Evolutionary conservation across 495 filamentous ascomycete genomes (phyloP), one percentile per base, ranked within the genome.

Genomic region (Penicillium bialowiezense): DNA sequence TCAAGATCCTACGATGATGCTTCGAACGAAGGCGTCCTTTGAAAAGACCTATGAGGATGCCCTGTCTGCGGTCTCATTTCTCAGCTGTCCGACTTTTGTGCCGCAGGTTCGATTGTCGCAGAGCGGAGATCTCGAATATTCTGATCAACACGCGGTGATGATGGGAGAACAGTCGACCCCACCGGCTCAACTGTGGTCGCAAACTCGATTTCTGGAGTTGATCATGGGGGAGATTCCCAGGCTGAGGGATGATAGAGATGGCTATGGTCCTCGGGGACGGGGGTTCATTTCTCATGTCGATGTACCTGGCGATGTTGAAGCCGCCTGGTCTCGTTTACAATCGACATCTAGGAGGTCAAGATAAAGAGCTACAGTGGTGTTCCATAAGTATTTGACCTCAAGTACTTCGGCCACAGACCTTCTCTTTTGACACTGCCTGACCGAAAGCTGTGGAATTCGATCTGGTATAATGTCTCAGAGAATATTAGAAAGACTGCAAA

Each of bases 1-100:
- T 20, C 69, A 72, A 49, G 69, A 72, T 51, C 64, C 69, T 1
- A 72, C 68, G 1, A 72, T 72, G 69, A 55, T 59, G 39, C 46
- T 56, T 2, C 36, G 69, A 15, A 72, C 69, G 1, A 48, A 44
- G 3, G 68, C 69, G 1, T 66, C 69, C 1, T 71, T 72, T 33
- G 44, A 59, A 23, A 66, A 61, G 39, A 50, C 45, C 4, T 72
- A 62, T 48, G 41, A 39, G 1, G 51, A 54, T 41, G n/a, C 48
- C 1, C 18, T 40, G 9, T 17, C 8, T 18, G 20, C 40, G 0
- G 56, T 66, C 1, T 41, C 41, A 10, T 49, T 72, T n/a, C n/a
- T 59, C 3, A 60, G 62, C 18, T 72, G 61, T 42, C 69, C 69
- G 3, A 31, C 58, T 1, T 57, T 70, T 29, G 50, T 69, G 14